Base-by-base conservation (phyloP, 441 rosid genomes). In the Jatropha multifida region DNA sequence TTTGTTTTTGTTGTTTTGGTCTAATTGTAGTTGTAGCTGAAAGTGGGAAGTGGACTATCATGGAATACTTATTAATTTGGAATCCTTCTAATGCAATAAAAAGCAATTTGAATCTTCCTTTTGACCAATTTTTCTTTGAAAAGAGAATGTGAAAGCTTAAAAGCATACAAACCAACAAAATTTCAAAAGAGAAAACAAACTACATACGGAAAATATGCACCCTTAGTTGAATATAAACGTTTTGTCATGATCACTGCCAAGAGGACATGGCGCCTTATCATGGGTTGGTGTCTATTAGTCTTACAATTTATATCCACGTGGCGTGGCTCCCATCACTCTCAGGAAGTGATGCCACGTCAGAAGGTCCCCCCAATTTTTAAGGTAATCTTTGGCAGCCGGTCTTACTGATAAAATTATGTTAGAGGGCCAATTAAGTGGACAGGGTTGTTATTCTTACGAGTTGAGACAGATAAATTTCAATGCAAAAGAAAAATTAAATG, bases 261-360 rank as follows among this genome's bases (percentile, higher is more conserved):
- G 17, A 54, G 65, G 75, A 70, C 69, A 26, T 52, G 78, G 49
- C 65, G 46, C 40, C 20, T 64, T 75, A 40, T 58, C 67, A 60
- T 73, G 69, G 76, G 13, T 56, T 55, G 64, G 38, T 63, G 74
- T 42, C 76, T 61, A 27, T 54, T 41, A 27, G 42, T 49, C n/a
- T 17, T 64, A 1, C 37, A 41, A 80, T 79, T 83, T 73, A 72
- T 10, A 15, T 75, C 80, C 83, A 75, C 71, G 73, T 84, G 77
- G 77, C 76, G 23, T 23, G 23, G 23, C 23, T 27, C 46, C 27
- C 14, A 20, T 49, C 12, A 52, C 52, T 54, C 10, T 12, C 3
- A 27, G 63, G 60, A 63, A 15, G 46, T 62, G 65, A 23, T 54
- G 49, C 58, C 71, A 48, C 60, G 59, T 27, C 74, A 70, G 18